Base-by-base conservation (phyloP, 306 rosid genomes). In the Amphicarpaea edgeworthii region DNA sequence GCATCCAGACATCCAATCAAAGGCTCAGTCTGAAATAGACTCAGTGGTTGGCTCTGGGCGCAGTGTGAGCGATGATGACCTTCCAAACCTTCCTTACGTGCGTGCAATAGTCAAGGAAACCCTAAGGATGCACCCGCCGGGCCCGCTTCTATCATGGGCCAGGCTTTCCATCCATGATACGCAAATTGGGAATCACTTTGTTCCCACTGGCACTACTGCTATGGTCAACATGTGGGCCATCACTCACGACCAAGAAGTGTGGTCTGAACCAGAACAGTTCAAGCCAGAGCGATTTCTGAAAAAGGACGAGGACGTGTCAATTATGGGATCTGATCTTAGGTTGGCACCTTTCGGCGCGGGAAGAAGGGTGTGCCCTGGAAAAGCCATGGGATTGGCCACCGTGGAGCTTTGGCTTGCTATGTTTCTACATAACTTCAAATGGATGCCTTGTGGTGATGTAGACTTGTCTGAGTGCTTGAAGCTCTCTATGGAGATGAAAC, bases 151-250 rank as follows among this genome's bases (percentile, higher is more conserved):
- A 15, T 93, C 96, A 1, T 93, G 97, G 97, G 97, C 97, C 1
- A 68, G 97, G 41, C 90, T 88, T 0, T 87, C 97, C 38, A 71
- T 90, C 59, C 86, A 87, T 1, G 97, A 90, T 83, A 85, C 91
- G 34, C 83, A 82, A 10, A 17, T 93, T 0, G 93, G 83, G 3
- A 59, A 38, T 1, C 85, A 88, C 82, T 83, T 84, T 63, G 15
- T 93, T 50, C 97, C 97, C 0, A 94, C 96, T 0, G 97, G 97
- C 50, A 93, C 96, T 0, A 90, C 92, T 0, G 97, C 97, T 0
- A 88, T 93, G 82, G 97, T 93, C 0, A 93, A 93, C 75, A 93
- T 93, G 97, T 93, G 93, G 88, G 77, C 90, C 0, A 93, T 93
- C 10, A 87, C 96, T 4, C 96, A 87, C n/a, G 91, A 88, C 62